These are phyloP conservation scores for Globisporangium barbulae DNA, from an alignment of 352 stramenopile genomes.

Conservation along the genomic window DNA sequence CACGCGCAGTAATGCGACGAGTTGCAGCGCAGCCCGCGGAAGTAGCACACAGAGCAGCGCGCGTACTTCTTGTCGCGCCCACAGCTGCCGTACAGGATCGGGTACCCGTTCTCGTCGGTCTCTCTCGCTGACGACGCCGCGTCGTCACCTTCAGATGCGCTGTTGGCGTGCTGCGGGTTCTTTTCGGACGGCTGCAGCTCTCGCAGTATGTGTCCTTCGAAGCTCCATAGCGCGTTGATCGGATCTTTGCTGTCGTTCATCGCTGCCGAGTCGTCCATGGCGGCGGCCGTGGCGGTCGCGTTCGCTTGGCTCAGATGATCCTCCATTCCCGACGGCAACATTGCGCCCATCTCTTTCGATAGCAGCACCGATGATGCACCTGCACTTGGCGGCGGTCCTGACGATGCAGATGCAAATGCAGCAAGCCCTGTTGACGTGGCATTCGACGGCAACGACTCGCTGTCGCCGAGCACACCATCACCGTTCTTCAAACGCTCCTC, in stretches of 20 bases:
- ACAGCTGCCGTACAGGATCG: constrained; percentile 59
- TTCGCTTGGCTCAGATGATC: constrained; percentile 1
- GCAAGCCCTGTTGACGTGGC: constrained; percentile 17
- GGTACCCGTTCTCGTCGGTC: constrained; percentile 44
- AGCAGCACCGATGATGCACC: not conserved
- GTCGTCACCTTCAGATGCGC: constrained; percentile 12
- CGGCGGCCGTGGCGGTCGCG: not conserved
- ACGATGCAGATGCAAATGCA: constrained; percentile 5
- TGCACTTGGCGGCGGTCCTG: not conserved
- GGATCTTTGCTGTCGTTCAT: constrained; percentile 31
- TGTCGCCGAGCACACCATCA: not conserved
- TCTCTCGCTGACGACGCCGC: constrained; percentile 10
- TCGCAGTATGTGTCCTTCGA: constrained; percentile 51
- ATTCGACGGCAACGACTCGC: constrained; percentile 3
- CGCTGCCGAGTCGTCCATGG: constrained; percentile 10
- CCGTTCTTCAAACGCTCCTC: constrained; percentile 4
- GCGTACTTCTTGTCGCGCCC: constrained; percentile 69
- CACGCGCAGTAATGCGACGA: constrained; percentile 65
- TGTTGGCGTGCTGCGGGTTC: constrained; percentile 25
- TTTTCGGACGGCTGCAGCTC: constrained; percentile 38
- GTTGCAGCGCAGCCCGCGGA: constrained; percentile 62
- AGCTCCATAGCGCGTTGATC: constrained; percentile 68
- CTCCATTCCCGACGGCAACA: not conserved
- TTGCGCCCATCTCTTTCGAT: not conserved
- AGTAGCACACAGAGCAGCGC: constrained; percentile 74